Evolutionary conservation across 2,329 filamentous ascomycete species (phyloP), one percentile per base, ranked within the genome.

Genomic region (Macrophomina phaseolina): DNA sequence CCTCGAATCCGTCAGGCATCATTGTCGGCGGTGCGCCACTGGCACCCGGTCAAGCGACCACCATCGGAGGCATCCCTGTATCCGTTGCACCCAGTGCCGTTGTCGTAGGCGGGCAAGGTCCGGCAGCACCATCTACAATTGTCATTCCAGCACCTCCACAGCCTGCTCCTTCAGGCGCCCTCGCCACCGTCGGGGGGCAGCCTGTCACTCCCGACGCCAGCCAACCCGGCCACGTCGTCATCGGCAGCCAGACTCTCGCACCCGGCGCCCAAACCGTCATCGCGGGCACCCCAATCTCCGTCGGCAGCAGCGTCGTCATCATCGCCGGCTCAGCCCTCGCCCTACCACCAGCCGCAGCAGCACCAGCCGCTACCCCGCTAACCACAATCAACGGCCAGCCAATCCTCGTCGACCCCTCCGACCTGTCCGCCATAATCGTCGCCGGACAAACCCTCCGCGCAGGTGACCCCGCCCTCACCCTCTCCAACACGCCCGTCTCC

Each of bases 81-180:
- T 56, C 52, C 28, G 52, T 56, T 38, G 52, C 52, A 5, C 32
- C 52, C 11, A 32, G 52, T 23, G 52, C 52, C 7, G 52, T 56
- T 16, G 28, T 56, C 2, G 36, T 56, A n/a, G 52, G 36, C 8
- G 52, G 52, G 9, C 11, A 51, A 11, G 48, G 48, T 23, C 23
- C 18, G 9, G 9, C 48, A 30, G 48, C 48, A 14, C 32, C 32
- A 8, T 56, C 52, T 6, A 56, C 52, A 9, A 56, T 56, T 32
- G 36, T 16, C 9, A 40, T 56, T 23, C 52, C 52, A 36, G 18
- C 32, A 9, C 32, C 32, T 16, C n/a, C 52, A 18, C 32, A 14
- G 8, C n/a, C 52, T 6, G 52, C 32, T n/a, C 6, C 52, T 38
- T 30, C 32, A 23, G 23, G 23, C 11, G 7, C 52, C 30, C 4